Percentiles rank a stretch among this genome's conserved stretches.
These are phyloP conservation scores for Coprinopsis cinerea DNA, from an alignment of 768 basidiomycete genomes.

Conservation along the genomic window DNA sequence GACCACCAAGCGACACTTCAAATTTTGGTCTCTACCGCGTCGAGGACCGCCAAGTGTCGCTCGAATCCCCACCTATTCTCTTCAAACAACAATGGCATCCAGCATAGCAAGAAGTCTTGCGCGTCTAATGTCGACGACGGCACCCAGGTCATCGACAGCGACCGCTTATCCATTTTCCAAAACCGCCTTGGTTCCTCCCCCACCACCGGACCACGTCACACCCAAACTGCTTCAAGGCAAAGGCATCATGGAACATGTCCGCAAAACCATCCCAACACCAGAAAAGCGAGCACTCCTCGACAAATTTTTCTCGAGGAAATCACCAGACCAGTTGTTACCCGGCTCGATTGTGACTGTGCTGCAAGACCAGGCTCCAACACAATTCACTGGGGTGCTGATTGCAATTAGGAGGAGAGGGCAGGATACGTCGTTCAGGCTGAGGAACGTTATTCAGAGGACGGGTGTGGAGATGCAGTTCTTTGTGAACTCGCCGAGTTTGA, in stretches of 20 bases:
- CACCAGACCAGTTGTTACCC: conserved; percentile 61
- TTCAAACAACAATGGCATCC: conserved; percentile 26
- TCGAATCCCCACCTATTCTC: background rate
- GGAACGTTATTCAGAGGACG: conserved; percentile 87
- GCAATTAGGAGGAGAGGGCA: conserved; percentile 76
- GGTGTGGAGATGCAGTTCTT: conserved; percentile 94
- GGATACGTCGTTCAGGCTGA: conserved; percentile 82
- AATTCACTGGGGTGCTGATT: conserved; percentile 87
- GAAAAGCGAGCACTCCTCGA: conserved; percentile 65
- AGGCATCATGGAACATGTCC: conserved; percentile 73
- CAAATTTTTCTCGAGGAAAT: conserved; percentile 66
- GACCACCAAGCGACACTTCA: background rate
- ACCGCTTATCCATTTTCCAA: conserved; percentile 68
- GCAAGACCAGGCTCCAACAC: conserved; percentile 69
- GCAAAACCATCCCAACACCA: conserved; percentile 55
- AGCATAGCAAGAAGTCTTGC: conserved; percentile 30
- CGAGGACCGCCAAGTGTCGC: background rate
- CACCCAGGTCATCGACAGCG: conserved; percentile 16
- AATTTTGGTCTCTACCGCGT: background rate
- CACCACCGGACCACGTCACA: conserved; percentile 36
- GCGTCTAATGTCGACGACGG: conserved; percentile 41
- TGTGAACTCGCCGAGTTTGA: conserved; percentile 79
- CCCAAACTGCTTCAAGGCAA: conserved; percentile 56
- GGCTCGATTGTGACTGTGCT: conserved; percentile 85
- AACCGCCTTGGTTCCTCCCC: conserved; percentile 48